A percentile compares a stretch with the other conserved stretches of the same genome.
Conservation (phyloP, 192 early-diverging fungal species). For the Linnemannia schmuckeri region DNA sequence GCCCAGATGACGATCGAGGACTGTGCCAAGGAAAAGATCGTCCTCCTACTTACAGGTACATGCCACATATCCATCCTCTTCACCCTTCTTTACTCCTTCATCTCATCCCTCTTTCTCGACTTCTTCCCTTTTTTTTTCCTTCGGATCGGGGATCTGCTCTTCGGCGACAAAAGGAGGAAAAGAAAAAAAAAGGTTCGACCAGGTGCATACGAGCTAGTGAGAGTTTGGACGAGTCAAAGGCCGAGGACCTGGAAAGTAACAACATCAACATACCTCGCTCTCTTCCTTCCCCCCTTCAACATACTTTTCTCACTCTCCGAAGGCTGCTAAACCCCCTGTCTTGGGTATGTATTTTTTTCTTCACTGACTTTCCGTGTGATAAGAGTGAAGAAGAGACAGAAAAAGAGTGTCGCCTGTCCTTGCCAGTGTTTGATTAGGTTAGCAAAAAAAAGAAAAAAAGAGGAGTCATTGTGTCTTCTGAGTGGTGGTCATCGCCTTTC, state of each 20-base stretch:
- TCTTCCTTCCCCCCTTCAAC: background rate
- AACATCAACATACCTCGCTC: background rate
- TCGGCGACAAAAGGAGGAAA: constrained; percentile 1
- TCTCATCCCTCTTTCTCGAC: background rate
- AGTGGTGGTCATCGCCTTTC: background rate
- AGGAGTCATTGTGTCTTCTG: background rate
- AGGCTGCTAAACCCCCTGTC: background rate
- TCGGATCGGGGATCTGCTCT: constrained; percentile 7
- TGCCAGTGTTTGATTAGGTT: background rate
- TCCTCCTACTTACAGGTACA: constrained; percentile 48
- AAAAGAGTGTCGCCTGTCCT: background rate
- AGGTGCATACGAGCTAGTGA: constrained; percentile 9
- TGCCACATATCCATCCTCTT: background rate
- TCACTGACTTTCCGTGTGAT: background rate
- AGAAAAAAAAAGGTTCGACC: constrained; percentile 1
- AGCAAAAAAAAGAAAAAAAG: background rate
- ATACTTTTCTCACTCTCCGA: background rate
- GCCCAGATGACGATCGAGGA: constrained; percentile 43
- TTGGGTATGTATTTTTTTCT: background rate
- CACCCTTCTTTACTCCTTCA: background rate
- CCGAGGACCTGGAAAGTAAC: constrained; percentile 1
- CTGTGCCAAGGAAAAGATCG: constrained; percentile 53
- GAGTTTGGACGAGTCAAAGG: constrained; percentile 8
- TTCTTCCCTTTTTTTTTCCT: background rate
- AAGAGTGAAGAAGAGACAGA: background rate